Conservation (phyloP, 768 basidiomycete genomes). For the Termitomyces sp. region DNA sequence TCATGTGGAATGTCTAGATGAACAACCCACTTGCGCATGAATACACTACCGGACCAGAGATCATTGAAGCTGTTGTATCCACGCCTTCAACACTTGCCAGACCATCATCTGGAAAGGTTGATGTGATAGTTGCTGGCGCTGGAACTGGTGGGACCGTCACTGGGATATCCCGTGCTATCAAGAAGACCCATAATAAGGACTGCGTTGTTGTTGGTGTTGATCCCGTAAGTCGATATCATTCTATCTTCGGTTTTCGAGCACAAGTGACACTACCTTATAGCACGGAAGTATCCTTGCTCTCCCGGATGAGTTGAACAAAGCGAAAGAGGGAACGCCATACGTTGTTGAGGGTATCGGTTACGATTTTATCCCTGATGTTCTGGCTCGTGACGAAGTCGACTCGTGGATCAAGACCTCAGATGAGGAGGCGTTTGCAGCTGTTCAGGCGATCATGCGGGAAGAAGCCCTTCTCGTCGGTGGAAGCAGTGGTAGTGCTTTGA, state of each 20-base stretch:
- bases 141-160: constrained; percentile 96
- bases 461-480: constrained; percentile 95
- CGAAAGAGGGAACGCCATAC: constrained; percentile 54
- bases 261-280: constrained; percentile 34
- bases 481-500: constrained; percentile 84
- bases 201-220: constrained; percentile 85
- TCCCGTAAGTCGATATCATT: constrained; percentile 54
- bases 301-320: constrained; percentile 62
- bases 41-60: constrained; percentile 87
- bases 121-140: constrained; percentile 81
- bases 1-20: constrained; percentile 36
- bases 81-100: constrained; percentile 57
- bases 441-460: constrained; percentile 70
- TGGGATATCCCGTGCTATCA: constrained; percentile 79
- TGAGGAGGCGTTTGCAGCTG: constrained; percentile 74
- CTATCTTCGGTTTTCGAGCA: not conserved
- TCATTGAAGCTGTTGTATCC: constrained; percentile 71
- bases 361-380: constrained; percentile 87
- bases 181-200: constrained; percentile 71
- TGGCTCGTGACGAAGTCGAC: constrained; percentile 72
- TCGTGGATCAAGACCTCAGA: constrained; percentile 88
- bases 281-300: constrained; percentile 85
- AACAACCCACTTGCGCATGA: constrained; percentile 94
- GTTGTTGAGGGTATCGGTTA: constrained; percentile 97
- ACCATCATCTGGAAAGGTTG: constrained; percentile 73